Evolutionary conservation across 2,329 filamentous ascomycete genomes (phyloP).

Genomic region (Epichloe uncinata): DNA sequence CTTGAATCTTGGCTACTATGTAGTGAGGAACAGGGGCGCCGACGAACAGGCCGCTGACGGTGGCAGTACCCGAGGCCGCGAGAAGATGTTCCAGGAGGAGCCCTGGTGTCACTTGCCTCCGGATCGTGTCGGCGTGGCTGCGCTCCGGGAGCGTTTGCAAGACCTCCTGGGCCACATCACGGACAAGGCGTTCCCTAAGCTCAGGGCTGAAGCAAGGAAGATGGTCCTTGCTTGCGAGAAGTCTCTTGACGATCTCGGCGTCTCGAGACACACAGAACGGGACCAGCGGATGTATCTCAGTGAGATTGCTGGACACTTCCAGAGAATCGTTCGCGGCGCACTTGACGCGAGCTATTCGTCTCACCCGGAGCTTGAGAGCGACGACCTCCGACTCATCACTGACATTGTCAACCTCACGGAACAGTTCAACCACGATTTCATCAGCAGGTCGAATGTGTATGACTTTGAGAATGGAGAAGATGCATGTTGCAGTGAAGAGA

Average conservation of each 20-base stretch:
- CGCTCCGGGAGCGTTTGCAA: constrained; percentile 22
- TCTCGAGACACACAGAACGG: background rate
- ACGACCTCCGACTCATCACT: background rate
- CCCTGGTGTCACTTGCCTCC: constrained; percentile 8
- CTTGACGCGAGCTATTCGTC: constrained; percentile 1
- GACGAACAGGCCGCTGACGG: constrained; percentile 23
- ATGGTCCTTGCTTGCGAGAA: constrained; percentile 3
- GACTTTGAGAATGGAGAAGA: background rate
- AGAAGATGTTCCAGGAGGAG: constrained; percentile 27
- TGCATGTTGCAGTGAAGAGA: background rate
- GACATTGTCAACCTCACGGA: constrained; percentile 1
- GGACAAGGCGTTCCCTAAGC: constrained; percentile 23
- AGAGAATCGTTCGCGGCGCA: background rate
- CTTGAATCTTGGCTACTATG: constrained; percentile 33
- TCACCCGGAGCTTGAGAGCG: background rate
- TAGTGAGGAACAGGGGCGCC: constrained; percentile 34
- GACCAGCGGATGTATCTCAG: constrained; percentile 1
- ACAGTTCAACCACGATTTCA: background rate
- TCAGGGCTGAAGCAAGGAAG: constrained; percentile 17
- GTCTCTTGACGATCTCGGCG: background rate
- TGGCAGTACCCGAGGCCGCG: constrained; percentile 18
- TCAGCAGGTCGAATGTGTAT: background rate
- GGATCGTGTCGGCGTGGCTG: constrained; percentile 20
- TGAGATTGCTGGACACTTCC: background rate
- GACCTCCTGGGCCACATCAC: constrained; percentile 27